Percentiles rank a stretch among this genome's conserved stretches.
Evolutionary conservation across 164 flowering plant genomes (phyloP).

Genomic region (Nymphaea colorata): DNA sequence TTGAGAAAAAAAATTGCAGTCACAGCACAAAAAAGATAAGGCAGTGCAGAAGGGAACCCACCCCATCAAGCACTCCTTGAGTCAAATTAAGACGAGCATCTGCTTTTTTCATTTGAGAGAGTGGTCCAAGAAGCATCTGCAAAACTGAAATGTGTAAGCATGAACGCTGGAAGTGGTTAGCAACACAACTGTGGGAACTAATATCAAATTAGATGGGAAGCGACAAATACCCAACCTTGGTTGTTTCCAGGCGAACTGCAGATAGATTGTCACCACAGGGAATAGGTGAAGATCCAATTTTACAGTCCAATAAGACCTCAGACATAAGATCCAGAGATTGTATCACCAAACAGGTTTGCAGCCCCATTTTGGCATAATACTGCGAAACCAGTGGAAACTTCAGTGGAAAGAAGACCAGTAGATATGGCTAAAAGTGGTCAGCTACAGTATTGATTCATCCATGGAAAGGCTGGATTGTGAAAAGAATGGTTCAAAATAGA

Average conservation of each 20-base stretch:
- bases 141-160: neutral
- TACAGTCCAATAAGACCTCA: conserved; percentile 62
- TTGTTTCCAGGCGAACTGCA: conserved; percentile 71
- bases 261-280: conserved; percentile 48
- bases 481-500: neutral
- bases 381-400: conserved; percentile 11
- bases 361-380: conserved; percentile 75
- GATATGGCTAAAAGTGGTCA: neutral
- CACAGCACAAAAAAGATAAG: no score
- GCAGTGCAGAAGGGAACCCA: conserved; percentile 28
- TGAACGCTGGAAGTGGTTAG: neutral
- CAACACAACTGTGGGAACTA: neutral
- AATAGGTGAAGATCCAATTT: conserved; percentile 61
- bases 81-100: conserved; percentile 75
- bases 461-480: neutral
- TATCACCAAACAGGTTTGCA: conserved; percentile 66
- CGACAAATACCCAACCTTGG: conserved; percentile 32
- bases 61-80: conserved; percentile 95
- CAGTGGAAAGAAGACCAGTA: neutral
- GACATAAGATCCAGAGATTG: conserved; percentile 87
- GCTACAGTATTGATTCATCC: neutral
- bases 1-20: no score
- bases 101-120: conserved; percentile 59
- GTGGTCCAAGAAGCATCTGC: conserved; percentile 96
- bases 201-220: neutral